Percentiles rank a stretch among this genome's conserved stretches.
Conservation (phyloP, 805 yeast species). For the Saccharomycopsis fodiens region DNA sequence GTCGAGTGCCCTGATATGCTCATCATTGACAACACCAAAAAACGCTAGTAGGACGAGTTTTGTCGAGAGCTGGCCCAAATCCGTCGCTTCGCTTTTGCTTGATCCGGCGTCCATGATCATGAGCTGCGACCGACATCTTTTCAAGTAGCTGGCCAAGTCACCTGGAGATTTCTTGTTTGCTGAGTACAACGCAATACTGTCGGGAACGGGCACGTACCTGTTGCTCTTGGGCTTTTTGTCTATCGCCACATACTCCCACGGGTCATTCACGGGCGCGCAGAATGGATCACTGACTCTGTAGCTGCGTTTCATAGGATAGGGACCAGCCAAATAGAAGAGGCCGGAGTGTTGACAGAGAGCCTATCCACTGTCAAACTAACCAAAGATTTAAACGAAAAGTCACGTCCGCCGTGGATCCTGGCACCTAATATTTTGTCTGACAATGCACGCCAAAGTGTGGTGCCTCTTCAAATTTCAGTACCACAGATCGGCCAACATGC, state of each 20-base stretch:
- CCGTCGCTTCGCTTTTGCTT: neutral
- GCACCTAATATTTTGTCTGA: too few species aligned
- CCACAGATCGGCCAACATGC: too few species aligned
- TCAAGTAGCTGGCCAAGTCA: neutral
- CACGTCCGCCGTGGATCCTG: too few species aligned
- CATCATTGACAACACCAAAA: constrained; percentile 13
- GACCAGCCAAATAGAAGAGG: too few species aligned
- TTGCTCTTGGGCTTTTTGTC: neutral
- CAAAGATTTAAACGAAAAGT: too few species aligned
- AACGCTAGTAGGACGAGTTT: constrained; percentile 6
- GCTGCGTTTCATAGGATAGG: neutral
- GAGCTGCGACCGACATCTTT: neutral
- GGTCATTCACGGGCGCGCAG: too few species aligned
- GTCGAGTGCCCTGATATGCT: constrained; percentile 5
- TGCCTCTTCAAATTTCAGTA: too few species aligned
- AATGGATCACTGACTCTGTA: neutral
- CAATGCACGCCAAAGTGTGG: too few species aligned
- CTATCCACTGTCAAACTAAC: too few species aligned
- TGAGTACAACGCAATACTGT: neutral
- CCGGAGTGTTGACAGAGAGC: too few species aligned
- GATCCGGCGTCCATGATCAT: neutral
- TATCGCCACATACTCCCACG: constrained; percentile 3
- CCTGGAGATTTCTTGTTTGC: neutral
- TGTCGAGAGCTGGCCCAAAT: neutral
- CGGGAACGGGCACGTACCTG: neutral